Evolutionary conservation across 208 protist genomes (phyloP).

Genomic region (Trichomonas gallinae): DNA sequence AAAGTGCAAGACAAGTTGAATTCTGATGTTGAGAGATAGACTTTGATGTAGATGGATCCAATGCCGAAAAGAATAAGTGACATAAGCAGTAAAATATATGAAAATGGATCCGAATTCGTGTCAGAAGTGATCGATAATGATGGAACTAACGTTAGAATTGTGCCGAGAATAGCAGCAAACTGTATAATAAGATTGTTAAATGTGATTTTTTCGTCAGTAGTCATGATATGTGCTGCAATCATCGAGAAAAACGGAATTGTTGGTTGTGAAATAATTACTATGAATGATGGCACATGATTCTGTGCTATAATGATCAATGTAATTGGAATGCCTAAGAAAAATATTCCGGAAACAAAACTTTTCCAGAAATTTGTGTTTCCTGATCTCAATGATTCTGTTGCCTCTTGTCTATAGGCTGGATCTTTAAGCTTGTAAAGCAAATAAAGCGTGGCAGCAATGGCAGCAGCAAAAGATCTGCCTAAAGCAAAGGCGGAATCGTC

Average conservation of each 20-base stretch:
- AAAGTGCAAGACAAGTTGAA: neutral
- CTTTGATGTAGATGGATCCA: neutral
- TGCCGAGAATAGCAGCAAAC: neutral
- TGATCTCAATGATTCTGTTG: neutral
- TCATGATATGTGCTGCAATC: neutral
- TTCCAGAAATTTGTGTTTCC: neutral
- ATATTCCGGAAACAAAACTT: neutral
- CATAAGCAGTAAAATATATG: neutral
- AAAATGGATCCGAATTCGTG: neutral
- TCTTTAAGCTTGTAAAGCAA: neutral
- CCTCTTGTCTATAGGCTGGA: neutral
- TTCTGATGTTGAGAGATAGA: neutral
- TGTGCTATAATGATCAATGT: neutral
- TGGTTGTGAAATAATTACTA: neutral
- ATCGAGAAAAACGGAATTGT: neutral
- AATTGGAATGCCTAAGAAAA: neutral
- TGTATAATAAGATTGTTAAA: neutral
- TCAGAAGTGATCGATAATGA: neutral
- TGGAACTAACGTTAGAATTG: neutral
- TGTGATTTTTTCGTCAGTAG: neutral
- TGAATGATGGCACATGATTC: neutral
- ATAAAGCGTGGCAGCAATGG: neutral
- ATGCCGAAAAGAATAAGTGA: neutral
- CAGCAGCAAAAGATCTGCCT: neutral
- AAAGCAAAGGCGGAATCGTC: neutral